A percentile compares a stretch with the other conserved stretches of the same genome.
These are phyloP conservation scores for Saccharomyces hybrid DNA, from an alignment of 1,139 yeast genomes.

Conservation along the genomic window DNA sequence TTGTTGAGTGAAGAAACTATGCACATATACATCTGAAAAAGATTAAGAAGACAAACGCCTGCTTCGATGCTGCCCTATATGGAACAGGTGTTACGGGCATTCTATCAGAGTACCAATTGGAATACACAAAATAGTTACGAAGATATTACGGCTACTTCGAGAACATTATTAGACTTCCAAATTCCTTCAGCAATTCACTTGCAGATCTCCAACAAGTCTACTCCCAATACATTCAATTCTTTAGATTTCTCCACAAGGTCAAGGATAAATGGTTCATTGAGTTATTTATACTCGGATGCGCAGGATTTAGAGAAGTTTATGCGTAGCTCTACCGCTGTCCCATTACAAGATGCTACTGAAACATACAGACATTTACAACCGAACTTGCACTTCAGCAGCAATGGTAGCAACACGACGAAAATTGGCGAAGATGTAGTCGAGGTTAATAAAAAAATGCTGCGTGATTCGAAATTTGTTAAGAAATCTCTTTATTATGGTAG, in stretches of 20 bases:
- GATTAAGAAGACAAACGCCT: not conserved
- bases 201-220: conserved; percentile 64
- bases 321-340: conserved; percentile 45
- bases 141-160: conserved; percentile 61
- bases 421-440: conserved; percentile 5
- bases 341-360: conserved; percentile 69
- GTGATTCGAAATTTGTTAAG: not conserved
- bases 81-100: conserved; percentile 74
- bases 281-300: conserved; percentile 66
- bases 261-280: conserved; percentile 70
- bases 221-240: conserved; percentile 66
- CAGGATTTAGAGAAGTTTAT: conserved; percentile 43
- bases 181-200: conserved; percentile 65
- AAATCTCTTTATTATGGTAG: conserved; percentile 61
- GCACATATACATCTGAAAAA: not conserved
- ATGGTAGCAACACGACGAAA: not conserved
- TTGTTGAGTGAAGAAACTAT: conserved; percentile 1
- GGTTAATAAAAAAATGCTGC: conserved; percentile 9
- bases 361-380: conserved; percentile 64
- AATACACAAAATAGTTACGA: conserved; percentile 69
- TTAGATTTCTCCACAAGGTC: conserved; percentile 64
- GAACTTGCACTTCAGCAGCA: conserved; percentile 8
- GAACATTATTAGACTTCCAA: conserved; percentile 58
- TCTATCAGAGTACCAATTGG: conserved; percentile 66
- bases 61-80: conserved; percentile 63